Percentiles rank a stretch among this genome's conserved stretches.
Conservation (phyloP, 108 stramenopile genomes). For the Cyclotella sp. region DNA sequence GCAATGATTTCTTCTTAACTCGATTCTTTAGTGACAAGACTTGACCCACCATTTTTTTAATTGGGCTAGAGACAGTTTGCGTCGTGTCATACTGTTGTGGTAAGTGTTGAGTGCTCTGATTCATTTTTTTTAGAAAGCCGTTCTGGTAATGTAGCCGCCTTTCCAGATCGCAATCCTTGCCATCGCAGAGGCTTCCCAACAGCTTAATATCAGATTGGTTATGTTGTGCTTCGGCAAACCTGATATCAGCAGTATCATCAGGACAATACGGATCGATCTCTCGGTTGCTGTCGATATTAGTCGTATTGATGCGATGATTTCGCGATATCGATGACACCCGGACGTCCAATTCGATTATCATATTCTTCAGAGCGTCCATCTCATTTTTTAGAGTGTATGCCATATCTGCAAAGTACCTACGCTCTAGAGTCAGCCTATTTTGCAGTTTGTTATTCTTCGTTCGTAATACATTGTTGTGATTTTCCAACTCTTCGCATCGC, state of each 20-base stretch:
- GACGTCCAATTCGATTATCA: not conserved
- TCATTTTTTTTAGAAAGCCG: not conserved
- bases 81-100: no score
- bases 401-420: not conserved
- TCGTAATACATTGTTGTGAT: not conserved
- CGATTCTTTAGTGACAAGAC: no score
- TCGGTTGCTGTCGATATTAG: not conserved
- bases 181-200: not conserved
- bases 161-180: not conserved
- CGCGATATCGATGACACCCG: not conserved
- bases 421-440: not conserved
- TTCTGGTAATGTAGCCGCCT: not conserved
- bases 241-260: not conserved
- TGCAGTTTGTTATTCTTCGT: not conserved
- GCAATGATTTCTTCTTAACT: no score
- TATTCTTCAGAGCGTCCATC: conserved; percentile 15
- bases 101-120: not conserved
- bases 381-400: not conserved
- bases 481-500: conserved; percentile 2
- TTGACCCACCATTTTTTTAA: no score
- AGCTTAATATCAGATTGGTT: conserved; percentile 6
- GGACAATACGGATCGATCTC: not conserved
- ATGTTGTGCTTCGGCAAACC: not conserved
- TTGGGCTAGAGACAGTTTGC: no score
- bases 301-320: not conserved